These are phyloP conservation scores for Metschnikowia amazonensis DNA, from an alignment of 805 yeast species.

Conservation along the genomic window DNA sequence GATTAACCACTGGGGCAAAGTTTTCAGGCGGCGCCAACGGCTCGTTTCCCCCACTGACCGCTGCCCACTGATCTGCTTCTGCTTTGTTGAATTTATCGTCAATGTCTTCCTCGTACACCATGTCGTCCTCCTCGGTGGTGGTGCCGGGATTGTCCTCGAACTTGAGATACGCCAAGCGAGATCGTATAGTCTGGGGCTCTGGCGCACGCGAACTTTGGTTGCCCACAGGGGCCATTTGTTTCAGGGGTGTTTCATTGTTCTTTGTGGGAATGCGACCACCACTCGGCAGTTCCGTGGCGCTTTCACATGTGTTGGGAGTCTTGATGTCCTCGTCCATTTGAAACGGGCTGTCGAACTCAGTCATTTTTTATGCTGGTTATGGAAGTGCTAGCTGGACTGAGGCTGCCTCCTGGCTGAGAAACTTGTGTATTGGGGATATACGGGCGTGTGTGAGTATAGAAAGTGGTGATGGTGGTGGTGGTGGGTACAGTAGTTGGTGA, in stretches of 20 bases:
- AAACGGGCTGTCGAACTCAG: constrained; percentile 38
- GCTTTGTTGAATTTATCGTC: constrained; percentile 38
- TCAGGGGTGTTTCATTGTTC: not conserved
- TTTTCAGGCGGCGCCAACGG: constrained; percentile 77
- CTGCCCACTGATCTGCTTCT: constrained; percentile 18
- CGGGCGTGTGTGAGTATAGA: not conserved
- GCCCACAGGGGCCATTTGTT: not conserved
- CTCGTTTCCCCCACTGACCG: constrained; percentile 2
- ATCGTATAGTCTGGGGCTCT: constrained; percentile 26
- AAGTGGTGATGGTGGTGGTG: not conserved
- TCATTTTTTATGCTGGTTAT: constrained; percentile 17
- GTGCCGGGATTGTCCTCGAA: constrained; percentile 25
- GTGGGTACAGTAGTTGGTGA: not conserved
- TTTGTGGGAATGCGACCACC: not conserved
- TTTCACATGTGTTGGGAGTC: not conserved
- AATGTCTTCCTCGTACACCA: constrained; percentile 36
- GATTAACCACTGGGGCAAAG: constrained; percentile 72
- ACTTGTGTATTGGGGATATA: not conserved
- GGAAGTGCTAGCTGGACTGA: not conserved
- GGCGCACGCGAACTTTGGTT: constrained; percentile 3
- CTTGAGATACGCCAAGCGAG: constrained; percentile 26
- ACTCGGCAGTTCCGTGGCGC: constrained; percentile 1
- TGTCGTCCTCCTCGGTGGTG: constrained; percentile 28
- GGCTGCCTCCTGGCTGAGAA: not conserved
- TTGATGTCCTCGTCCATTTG: constrained; percentile 43